Evolutionary conservation across 1,284 basidiomycete genomes (phyloP).

Genomic region (Hypsizygus ulmarius): DNA sequence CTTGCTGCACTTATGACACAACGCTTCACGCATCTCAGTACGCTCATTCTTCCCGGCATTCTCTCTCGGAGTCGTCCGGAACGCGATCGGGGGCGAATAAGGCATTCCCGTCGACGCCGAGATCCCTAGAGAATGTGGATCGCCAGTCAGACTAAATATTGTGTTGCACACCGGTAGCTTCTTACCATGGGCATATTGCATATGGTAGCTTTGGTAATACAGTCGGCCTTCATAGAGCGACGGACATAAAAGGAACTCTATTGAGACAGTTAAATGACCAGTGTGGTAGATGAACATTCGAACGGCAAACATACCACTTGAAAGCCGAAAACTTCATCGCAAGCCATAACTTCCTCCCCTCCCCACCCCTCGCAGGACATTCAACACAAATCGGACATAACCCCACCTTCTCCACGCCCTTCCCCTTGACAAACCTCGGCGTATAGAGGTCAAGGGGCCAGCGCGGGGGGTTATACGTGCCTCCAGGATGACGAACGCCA

Average conservation of each 20-base stretch:
- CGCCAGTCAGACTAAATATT: too few species aligned
- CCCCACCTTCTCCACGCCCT: slow-evolving; percentile 66
- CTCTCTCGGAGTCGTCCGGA: slow-evolving; percentile 47
- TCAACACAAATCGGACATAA: slow-evolving; percentile 78
- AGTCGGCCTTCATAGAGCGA: background rate
- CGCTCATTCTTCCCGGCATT: slow-evolving; percentile 59
- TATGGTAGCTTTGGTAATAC: slow-evolving; percentile 12
- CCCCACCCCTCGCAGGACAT: slow-evolving; percentile 56
- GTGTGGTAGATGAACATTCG: background rate
- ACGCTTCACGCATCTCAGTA: slow-evolving; percentile 57
- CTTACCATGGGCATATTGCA: slow-evolving; percentile 16
- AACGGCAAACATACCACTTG: slow-evolving; percentile 54
- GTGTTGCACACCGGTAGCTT: background rate
- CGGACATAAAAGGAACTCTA: background rate
- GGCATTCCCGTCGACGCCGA: slow-evolving; percentile 60
- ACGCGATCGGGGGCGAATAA: slow-evolving; percentile 71
- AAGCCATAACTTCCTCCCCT: slow-evolving; percentile 63
- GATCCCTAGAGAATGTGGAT: slow-evolving; percentile 60
- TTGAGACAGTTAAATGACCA: background rate
- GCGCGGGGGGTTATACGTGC: slow-evolving; percentile 56
- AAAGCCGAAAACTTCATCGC: slow-evolving; percentile 79
- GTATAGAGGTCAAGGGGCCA: slow-evolving; percentile 67
- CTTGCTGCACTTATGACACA: slow-evolving; percentile 70
- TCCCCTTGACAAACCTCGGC: slow-evolving; percentile 73
- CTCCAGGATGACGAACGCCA: slow-evolving; percentile 39